Conservation (phyloP, 768 basidiomycete species). For the Mycena indigotica region DNA sequence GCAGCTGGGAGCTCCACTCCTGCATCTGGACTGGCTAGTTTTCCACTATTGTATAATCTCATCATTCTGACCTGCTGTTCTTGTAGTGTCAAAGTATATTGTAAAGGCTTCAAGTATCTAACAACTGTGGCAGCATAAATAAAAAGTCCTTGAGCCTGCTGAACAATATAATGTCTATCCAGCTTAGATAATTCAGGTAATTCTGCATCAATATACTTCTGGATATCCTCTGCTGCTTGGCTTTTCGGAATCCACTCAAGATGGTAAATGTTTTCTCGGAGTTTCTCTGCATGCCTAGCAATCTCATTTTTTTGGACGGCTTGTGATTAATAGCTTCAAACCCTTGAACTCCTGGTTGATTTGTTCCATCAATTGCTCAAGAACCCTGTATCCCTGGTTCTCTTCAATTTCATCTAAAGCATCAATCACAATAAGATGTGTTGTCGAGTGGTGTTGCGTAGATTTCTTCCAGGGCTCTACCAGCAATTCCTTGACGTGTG, state of each 20-base stretch:
- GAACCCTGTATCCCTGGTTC: slow-evolving; percentile 20
- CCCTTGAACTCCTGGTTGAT: background rate
- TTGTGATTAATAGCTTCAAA: slow-evolving; percentile 7
- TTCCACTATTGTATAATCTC: no score
- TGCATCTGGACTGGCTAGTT: no score
- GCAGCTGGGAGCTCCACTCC: no score
- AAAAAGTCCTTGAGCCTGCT: slow-evolving; percentile 3
- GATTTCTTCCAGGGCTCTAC: background rate
- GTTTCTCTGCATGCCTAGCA: background rate
- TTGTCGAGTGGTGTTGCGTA: slow-evolving; percentile 7
- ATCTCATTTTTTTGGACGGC: slow-evolving; percentile 4
- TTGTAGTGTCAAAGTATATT: no score
- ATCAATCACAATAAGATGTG: slow-evolving; percentile 28
- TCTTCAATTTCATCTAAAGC: slow-evolving; percentile 28
- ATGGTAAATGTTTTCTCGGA: background rate
- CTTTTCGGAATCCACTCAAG: background rate
- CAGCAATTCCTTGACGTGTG: no score
- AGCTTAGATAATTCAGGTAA: no score
- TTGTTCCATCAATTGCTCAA: slow-evolving; percentile 1
- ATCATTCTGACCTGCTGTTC: no score
- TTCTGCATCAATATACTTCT: no score
- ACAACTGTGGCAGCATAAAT: slow-evolving; percentile 4
- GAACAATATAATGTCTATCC: no score
- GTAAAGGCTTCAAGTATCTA: no score
- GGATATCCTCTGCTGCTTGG: no score